Percentiles rank a stretch among this genome's conserved stretches.
Conservation (phyloP, 2,329 filamentous ascomycete species). For the Endothia cerciana region DNA sequence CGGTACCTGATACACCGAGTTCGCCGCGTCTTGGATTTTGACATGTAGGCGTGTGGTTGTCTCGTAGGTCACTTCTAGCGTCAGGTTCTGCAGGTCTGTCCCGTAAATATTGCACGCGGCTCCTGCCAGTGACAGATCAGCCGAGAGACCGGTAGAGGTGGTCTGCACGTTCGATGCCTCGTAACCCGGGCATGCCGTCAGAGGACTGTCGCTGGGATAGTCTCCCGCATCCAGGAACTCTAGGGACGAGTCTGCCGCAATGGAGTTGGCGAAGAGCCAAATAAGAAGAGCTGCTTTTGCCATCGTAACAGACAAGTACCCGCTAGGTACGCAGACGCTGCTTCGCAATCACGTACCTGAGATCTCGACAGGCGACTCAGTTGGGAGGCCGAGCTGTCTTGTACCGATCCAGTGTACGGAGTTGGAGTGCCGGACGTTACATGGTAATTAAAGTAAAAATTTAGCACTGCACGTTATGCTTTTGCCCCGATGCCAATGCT, state of each 20-base stretch:
- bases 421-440: not conserved
- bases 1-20: slow-evolving; percentile 75
- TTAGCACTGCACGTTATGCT: not conserved
- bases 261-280: slow-evolving; percentile 30
- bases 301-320: slow-evolving; percentile 9
- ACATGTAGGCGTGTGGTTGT: slow-evolving; percentile 74
- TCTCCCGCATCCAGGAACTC: slow-evolving; percentile 25
- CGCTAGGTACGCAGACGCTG: not conserved
- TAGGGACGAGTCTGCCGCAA: slow-evolving; percentile 20
- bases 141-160: slow-evolving; percentile 57
- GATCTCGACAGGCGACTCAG: not conserved
- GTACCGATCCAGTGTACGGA: not conserved
- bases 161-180: slow-evolving; percentile 59
- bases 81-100: slow-evolving; percentile 65
- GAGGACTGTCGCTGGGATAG: slow-evolving; percentile 35
- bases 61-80: slow-evolving; percentile 68
- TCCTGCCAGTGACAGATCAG: slow-evolving; percentile 66
- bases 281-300: slow-evolving; percentile 22
- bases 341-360: not conserved
- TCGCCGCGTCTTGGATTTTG: slow-evolving; percentile 71
- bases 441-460: not conserved
- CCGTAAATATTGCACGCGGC: slow-evolving; percentile 71
- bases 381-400: slow-evolving; percentile 2
- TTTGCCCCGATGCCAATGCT: not conserved
- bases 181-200: slow-evolving; percentile 62